Percentiles rank a stretch among this genome's conserved stretches.
These are phyloP conservation scores for Nothophytophthora sp. DNA, from an alignment of 352 stramenopile species.

Conservation along the genomic window DNA sequence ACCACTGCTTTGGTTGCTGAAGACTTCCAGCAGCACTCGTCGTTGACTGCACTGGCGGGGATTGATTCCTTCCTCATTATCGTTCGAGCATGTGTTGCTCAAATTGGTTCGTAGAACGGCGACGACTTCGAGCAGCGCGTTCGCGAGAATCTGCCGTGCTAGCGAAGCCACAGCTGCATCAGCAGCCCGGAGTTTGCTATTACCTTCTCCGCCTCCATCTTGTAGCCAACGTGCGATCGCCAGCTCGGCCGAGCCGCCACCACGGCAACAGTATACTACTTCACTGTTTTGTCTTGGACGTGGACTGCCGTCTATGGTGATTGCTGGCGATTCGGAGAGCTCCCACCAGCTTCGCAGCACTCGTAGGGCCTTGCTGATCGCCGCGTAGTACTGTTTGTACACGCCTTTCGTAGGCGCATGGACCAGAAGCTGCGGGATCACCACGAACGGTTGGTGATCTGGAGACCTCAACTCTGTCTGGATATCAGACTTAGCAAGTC, in stretches of 20 bases:
- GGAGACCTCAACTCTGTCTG: not conserved
- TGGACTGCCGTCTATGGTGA: not conserved
- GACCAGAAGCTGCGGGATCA: constrained; percentile 60
- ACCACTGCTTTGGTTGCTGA: not conserved
- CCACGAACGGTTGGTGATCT: not conserved
- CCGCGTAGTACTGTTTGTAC: constrained; percentile 68
- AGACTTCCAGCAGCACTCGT: constrained; percentile 27
- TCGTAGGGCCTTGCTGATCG: constrained; percentile 55
- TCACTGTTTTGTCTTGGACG: not conserved
- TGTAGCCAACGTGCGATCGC: constrained; percentile 28
- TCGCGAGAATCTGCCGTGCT: constrained; percentile 18
- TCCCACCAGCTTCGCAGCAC: constrained; percentile 51
- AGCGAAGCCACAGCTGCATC: constrained; percentile 9
- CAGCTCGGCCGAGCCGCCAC: constrained; percentile 51
- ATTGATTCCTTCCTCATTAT: not conserved
- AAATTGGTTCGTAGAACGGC: constrained; percentile 29
- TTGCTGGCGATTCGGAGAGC: not conserved
- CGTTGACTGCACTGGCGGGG: constrained; percentile 12
- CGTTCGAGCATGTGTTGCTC: constrained; percentile 1
- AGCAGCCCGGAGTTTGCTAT: not conserved
- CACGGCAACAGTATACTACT: constrained; percentile 35
- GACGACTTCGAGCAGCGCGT: constrained; percentile 40
- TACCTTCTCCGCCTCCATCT: not conserved
- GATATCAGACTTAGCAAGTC: constrained; percentile 12
- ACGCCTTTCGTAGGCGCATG: constrained; percentile 55